phyloP scores from a whole-genome alignment of 257 asterid genomes.

The Fraxinus americana region DNA sequence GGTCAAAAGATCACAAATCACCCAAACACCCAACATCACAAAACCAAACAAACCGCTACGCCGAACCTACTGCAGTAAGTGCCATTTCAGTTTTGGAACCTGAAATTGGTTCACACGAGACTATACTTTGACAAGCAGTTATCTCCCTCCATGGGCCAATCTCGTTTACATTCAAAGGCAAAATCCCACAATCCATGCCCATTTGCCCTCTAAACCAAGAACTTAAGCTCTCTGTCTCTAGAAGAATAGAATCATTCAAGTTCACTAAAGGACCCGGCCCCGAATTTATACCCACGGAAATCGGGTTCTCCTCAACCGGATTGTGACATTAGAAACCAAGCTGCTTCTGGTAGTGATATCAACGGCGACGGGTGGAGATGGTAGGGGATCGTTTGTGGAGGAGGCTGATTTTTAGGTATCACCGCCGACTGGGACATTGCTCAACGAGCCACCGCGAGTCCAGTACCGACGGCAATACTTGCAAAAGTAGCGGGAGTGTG shows the following conservation, averaged over 20 bases:
- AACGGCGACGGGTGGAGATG: neutral
- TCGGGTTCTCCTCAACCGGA: neutral
- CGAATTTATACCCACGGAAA: neutral
- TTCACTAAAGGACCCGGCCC: slow-evolving; percentile 21
- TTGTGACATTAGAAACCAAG: neutral
- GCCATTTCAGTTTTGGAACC: too few relatives aligned
- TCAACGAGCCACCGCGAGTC: slow-evolving; percentile 62
- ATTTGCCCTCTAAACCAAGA: slow-evolving; percentile 7
- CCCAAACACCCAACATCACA: too few relatives aligned
- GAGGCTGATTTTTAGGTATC: neutral
- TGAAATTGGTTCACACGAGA: too few relatives aligned
- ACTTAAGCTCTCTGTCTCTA: neutral
- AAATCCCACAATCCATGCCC: slow-evolving; percentile 25
- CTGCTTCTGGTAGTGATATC: neutral
- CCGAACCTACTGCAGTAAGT: too few relatives aligned
- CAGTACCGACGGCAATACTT: slow-evolving; percentile 64
- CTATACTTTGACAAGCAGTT: too few relatives aligned
- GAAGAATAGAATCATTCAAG: slow-evolving; percentile 15
- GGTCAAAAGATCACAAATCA: too few relatives aligned
- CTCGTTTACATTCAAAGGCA: slow-evolving; percentile 30
- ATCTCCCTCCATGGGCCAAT: too few relatives aligned
- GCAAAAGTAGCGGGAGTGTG: slow-evolving; percentile 66
- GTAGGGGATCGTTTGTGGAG: slow-evolving; percentile 43
- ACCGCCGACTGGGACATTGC: slow-evolving; percentile 57
- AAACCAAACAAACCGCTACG: too few relatives aligned